These are phyloP conservation scores for Scedosporium dehoogii DNA, from an alignment of 2,329 filamentous ascomycete species.

Conservation along the genomic window DNA sequence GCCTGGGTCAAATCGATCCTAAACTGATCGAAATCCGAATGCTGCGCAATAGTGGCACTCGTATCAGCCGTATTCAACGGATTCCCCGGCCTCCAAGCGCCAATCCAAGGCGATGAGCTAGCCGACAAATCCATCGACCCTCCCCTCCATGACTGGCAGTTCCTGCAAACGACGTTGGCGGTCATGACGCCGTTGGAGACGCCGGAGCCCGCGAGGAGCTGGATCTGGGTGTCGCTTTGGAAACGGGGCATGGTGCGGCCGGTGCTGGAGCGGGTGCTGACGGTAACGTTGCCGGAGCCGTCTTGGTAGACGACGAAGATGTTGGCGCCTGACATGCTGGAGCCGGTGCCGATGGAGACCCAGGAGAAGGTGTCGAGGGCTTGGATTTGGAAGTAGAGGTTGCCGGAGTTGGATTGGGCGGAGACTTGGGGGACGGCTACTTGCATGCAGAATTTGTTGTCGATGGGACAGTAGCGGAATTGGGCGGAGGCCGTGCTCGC, in stretches of 20 bases:
- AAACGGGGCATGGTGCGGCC: constrained; percentile 39
- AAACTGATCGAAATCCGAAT: constrained; percentile 35
- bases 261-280: constrained; percentile 43
- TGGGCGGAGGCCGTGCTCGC: constrained; percentile 2
- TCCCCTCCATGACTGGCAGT: constrained; percentile 38
- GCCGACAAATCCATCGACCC: constrained; percentile 32
- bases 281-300: constrained; percentile 47
- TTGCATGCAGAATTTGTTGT: constrained; percentile 38
- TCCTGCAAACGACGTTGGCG: constrained; percentile 48
- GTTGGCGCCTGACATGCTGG: constrained; percentile 43
- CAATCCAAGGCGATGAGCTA: constrained; percentile 37
- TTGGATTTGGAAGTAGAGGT: constrained; percentile 52
- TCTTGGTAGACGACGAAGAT: constrained; percentile 56
- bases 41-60: constrained; percentile 30
- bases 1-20: constrained; percentile 38
- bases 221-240: constrained; percentile 30
- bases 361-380: constrained; percentile 43
- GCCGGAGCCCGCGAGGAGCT: constrained; percentile 50
- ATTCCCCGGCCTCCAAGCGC: constrained; percentile 40
- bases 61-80: constrained; percentile 32
- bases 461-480: constrained; percentile 27
- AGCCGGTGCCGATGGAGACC: constrained; percentile 49
- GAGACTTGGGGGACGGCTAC: constrained; percentile 44
- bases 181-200: constrained; percentile 41
- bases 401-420: constrained; percentile 36